A percentile compares a stretch with the other conserved stretches of the same genome.
Evolutionary conservation across 805 yeast species (phyloP).

Genomic region (Myxozyma vanderwaltii): DNA sequence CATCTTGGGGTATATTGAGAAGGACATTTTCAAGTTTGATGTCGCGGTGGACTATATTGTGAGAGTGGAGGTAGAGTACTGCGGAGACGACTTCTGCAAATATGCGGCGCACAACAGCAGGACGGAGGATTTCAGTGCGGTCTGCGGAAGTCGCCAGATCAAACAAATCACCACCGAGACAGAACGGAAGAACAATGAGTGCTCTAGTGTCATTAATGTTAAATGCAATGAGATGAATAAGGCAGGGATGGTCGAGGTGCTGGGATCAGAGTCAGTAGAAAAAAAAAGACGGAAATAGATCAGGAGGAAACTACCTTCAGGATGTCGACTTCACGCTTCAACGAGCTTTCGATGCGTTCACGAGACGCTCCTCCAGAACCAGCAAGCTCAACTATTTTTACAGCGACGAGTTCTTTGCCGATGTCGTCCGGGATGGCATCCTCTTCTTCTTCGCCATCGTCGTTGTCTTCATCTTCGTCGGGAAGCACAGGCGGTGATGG

Average conservation of each 20-base stretch:
- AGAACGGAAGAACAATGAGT: conserved; percentile 68
- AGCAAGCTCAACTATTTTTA: conserved; percentile 61
- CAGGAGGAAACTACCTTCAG: conserved; percentile 43
- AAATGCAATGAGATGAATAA: conserved; percentile 27
- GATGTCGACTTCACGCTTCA: conserved; percentile 73
- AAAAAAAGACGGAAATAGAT: neutral
- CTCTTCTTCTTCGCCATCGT: too few species aligned
- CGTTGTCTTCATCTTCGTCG: conserved; percentile 9
- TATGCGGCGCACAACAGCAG: conserved; percentile 58
- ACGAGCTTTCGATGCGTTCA: conserved; percentile 59
- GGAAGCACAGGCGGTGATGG: neutral
- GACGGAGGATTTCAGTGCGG: conserved; percentile 48
- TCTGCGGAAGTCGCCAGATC: conserved; percentile 53
- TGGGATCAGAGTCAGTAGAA: neutral
- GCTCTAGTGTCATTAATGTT: conserved; percentile 43
- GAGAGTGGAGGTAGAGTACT: conserved; percentile 67
- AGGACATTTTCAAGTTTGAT: conserved; percentile 75
- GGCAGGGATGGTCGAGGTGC: conserved; percentile 28
- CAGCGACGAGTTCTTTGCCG: conserved; percentile 53
- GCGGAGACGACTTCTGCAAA: conserved; percentile 73
- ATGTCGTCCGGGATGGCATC: conserved; percentile 6
- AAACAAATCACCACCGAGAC: conserved; percentile 83
- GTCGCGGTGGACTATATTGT: conserved; percentile 82
- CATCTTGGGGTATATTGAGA: conserved; percentile 44
- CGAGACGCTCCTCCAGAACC: conserved; percentile 47